phyloP scores from a whole-genome alignment of 1,284 basidiomycete species.

The Papiliotrema terrestris region DNA sequence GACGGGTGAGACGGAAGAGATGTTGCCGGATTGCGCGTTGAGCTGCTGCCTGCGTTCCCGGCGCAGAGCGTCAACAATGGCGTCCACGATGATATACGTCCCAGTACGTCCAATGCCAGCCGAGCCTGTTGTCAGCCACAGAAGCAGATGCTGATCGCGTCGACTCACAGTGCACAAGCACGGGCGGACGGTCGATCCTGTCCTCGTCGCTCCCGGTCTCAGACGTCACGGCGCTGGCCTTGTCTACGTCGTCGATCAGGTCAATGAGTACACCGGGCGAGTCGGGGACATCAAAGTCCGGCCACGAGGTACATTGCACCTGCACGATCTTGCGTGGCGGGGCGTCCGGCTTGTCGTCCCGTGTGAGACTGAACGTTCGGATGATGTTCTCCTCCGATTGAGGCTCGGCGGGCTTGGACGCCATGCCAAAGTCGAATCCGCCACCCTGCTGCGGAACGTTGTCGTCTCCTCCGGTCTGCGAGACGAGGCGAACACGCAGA shows the following conservation, averaged over 20 bases:
- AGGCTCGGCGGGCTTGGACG: slow-evolving; percentile 6
- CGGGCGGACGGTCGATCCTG: slow-evolving; percentile 39
- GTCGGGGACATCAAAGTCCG: slow-evolving; percentile 88
- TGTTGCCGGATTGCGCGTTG: background rate
- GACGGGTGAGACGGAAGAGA: background rate
- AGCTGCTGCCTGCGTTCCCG: slow-evolving; percentile 51
- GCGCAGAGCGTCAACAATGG: slow-evolving; percentile 72
- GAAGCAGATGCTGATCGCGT: slow-evolving; percentile 58
- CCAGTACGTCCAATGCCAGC: slow-evolving; percentile 90
- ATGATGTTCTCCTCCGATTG: slow-evolving; percentile 52
- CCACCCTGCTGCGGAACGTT: background rate
- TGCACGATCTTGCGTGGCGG: slow-evolving; percentile 61
- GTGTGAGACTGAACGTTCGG: slow-evolving; percentile 66
- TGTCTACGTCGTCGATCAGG: slow-evolving; percentile 61
- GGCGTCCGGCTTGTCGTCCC: slow-evolving; percentile 59
- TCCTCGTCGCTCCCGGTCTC: slow-evolving; percentile 37
- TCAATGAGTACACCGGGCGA: slow-evolving; percentile 68
- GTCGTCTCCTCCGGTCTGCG: slow-evolving; percentile 56
- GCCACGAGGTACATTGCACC: slow-evolving; percentile 87
- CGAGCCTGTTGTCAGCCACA: slow-evolving; percentile 60
- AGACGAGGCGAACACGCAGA: slow-evolving; percentile 61
- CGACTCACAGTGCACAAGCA: slow-evolving; percentile 47
- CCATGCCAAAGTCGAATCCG: slow-evolving; percentile 47
- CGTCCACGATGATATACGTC: slow-evolving; percentile 84
- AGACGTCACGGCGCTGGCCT: slow-evolving; percentile 57